A percentile compares a stretch with the other conserved stretches of the same genome.
Evolutionary conservation across 2,329 filamentous ascomycete genomes (phyloP).

Genomic region (Tolypocladium capitatum): DNA sequence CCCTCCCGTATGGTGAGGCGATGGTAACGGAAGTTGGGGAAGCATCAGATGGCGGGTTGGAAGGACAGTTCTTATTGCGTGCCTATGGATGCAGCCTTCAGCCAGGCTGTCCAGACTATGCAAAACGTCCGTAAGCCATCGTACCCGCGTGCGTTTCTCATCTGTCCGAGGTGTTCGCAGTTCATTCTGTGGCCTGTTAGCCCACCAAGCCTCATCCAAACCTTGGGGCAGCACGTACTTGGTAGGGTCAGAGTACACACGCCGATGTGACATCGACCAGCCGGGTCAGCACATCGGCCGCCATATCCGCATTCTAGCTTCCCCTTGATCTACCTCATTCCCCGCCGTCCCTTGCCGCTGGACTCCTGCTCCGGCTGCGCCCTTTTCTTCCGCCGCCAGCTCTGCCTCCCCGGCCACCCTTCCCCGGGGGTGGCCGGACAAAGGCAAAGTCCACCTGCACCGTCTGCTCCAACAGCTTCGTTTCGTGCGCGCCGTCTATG

Average conservation of each 20-base stretch:
- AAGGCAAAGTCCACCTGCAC: conserved; percentile 76
- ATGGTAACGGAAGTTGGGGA: background rate
- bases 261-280: conserved; percentile 4
- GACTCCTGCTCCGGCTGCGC: conserved; percentile 36
- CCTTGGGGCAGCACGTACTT: background rate
- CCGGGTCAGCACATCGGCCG: background rate
- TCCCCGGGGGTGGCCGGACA: conserved; percentile 59
- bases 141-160: background rate
- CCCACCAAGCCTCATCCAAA: background rate
- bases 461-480: conserved; percentile 70
- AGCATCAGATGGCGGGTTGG: background rate
- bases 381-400: conserved; percentile 27
- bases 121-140: background rate
- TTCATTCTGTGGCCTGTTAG: background rate
- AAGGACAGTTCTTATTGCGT: background rate
- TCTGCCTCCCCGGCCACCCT: conserved; percentile 24
- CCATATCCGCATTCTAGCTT: background rate
- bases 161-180: too few species aligned
- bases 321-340: conserved; percentile 6
- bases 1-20: too few species aligned
- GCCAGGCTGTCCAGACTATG: background rate
- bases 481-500: conserved; percentile 64
- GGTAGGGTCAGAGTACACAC: background rate
- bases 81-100: background rate
- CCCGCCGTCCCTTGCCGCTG: conserved; percentile 24